Conservation (phyloP, 2,329 filamentous ascomycete genomes). For the Diaporthe helianthi region DNA sequence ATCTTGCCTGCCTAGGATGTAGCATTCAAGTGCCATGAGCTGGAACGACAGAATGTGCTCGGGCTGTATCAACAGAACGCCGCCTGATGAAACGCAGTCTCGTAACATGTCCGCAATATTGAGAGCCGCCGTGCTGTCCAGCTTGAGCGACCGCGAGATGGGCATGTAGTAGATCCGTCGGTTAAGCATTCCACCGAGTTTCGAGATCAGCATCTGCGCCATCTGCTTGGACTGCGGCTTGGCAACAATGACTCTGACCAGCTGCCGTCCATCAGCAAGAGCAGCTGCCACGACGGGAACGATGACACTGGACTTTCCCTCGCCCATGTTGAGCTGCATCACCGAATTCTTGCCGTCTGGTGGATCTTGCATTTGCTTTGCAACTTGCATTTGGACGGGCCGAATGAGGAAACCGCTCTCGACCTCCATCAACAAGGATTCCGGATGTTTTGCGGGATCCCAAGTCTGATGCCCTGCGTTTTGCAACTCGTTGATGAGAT, state of each 20-base stretch:
- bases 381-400: constrained; percentile 61
- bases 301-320: constrained; percentile 73
- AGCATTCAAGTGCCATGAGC: constrained; percentile 10
- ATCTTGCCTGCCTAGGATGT: background rate
- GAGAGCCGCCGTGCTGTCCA: constrained; percentile 43
- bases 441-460: constrained; percentile 56
- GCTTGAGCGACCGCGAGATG: constrained; percentile 58
- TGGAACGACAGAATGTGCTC: constrained; percentile 70
- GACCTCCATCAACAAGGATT: constrained; percentile 67
- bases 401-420: constrained; percentile 67
- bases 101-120: constrained; percentile 49
- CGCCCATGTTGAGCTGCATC: constrained; percentile 71
- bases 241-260: constrained; percentile 65
- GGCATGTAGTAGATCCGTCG: constrained; percentile 64
- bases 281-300: constrained; percentile 65
- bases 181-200: constrained; percentile 62
- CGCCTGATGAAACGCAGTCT: constrained; percentile 56
- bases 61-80: constrained; percentile 66
- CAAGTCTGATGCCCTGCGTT: constrained; percentile 64
- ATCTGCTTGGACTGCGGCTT: constrained; percentile 69
- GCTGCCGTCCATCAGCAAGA: constrained; percentile 55
- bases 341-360: constrained; percentile 52
- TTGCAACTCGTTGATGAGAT: constrained; percentile 45
- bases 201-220: constrained; percentile 59
- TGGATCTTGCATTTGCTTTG: constrained; percentile 57